phyloP scores from a whole-genome alignment of 495 filamentous ascomycete species.

The Aspergillus heteromorphus region DNA sequence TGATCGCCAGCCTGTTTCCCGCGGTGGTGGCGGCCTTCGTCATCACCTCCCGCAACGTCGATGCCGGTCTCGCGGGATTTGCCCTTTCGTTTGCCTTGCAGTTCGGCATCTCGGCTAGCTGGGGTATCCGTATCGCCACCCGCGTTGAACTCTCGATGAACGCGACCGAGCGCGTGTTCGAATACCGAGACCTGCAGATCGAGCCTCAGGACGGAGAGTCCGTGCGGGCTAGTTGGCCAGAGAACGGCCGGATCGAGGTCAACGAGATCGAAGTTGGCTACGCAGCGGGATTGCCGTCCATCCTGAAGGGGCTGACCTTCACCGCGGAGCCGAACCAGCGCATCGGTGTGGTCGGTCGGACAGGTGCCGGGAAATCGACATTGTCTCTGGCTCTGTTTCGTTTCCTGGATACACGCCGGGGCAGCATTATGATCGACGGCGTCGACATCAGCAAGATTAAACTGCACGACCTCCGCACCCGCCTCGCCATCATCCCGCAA shows the following conservation, averaged over 20 bases:
- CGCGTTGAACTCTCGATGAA: constrained; percentile 65
- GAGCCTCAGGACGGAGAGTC: constrained; percentile 47
- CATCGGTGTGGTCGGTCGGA: constrained; percentile 64
- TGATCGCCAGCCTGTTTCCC: neutral
- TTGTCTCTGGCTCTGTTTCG: constrained; percentile 44
- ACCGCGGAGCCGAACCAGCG: constrained; percentile 55
- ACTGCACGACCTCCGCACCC: constrained; percentile 41
- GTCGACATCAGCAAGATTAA: constrained; percentile 44
- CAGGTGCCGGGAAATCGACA: constrained; percentile 46
- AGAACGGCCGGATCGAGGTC: constrained; percentile 62
- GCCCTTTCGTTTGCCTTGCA: constrained; percentile 48
- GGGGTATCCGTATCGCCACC: constrained; percentile 29
- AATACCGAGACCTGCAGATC: constrained; percentile 60
- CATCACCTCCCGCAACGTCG: constrained; percentile 44
- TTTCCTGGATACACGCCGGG: constrained; percentile 39
- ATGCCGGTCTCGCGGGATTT: constrained; percentile 69
- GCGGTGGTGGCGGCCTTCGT: neutral
- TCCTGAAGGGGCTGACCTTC: constrained; percentile 63
- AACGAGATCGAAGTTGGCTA: constrained; percentile 60
- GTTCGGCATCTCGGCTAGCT: constrained; percentile 38
- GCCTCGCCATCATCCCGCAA: constrained; percentile 50
- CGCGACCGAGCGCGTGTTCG: constrained; percentile 66
- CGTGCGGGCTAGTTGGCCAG: constrained; percentile 64
- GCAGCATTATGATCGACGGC: constrained; percentile 44
- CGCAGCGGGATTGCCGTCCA: constrained; percentile 59